Evolutionary conservation across 2,329 filamentous ascomycete species (phyloP).

Genomic region (Fusarium sp.): DNA sequence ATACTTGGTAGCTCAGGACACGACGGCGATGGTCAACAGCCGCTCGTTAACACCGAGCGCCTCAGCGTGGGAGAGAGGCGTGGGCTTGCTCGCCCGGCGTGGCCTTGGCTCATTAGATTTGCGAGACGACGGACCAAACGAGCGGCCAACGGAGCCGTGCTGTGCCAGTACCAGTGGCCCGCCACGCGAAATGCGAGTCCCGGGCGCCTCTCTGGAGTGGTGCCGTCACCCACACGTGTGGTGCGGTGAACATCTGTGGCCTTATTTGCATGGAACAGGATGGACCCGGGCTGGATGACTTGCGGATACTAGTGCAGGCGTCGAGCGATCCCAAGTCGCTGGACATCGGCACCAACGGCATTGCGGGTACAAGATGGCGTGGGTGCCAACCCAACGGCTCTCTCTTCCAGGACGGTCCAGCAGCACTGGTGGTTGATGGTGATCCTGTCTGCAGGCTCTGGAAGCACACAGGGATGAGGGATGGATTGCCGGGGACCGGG

Average conservation of each 20-base stretch:
- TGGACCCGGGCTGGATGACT: conserved; percentile 42
- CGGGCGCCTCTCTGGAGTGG: conserved; percentile 35
- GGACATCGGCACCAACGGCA: conserved; percentile 43
- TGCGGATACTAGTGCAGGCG: conserved; percentile 45
- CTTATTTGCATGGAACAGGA: conserved; percentile 44
- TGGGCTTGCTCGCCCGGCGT: conserved; percentile 28
- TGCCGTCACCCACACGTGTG: conserved; percentile 45
- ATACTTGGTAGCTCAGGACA: conserved; percentile 24
- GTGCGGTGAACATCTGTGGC: conserved; percentile 42
- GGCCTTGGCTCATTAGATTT: conserved; percentile 42
- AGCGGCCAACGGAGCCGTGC: conserved; percentile 36
- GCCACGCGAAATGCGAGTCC: conserved; percentile 41
- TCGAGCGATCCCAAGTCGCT: conserved; percentile 43
- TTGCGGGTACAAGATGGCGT: conserved; percentile 42
- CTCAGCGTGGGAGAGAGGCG: conserved; percentile 32
- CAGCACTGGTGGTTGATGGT: conserved; percentile 30
- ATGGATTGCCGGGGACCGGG: conserved; percentile 41
- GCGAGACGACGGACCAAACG: conserved; percentile 42
- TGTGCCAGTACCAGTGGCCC: conserved; percentile 24
- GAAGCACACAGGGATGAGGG: conserved; percentile 33
- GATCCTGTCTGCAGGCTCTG: conserved; percentile 42
- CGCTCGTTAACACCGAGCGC: conserved; percentile 33
- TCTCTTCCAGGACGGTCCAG: conserved; percentile 24
- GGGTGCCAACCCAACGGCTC: conserved; percentile 43
- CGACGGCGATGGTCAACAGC: conserved; percentile 20